Conservation (phyloP, 164 flowering plant genomes). For the Vitis labrusca region DNA sequence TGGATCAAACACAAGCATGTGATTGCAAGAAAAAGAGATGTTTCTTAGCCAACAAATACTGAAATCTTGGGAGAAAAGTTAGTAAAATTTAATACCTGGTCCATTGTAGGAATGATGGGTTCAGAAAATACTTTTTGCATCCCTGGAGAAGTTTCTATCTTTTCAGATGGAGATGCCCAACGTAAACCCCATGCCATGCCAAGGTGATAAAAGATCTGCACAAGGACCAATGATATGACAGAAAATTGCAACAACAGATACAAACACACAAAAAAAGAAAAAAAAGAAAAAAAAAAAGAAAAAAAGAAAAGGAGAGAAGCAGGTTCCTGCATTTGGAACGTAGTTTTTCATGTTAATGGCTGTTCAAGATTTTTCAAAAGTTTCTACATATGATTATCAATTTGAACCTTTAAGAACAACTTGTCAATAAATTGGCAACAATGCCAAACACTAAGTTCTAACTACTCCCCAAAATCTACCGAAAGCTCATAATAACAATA, state of each 20-base stretch:
- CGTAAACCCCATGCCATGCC: conserved; percentile 85
- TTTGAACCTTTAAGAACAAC: neutral
- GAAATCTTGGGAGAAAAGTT: neutral
- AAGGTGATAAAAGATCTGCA: conserved; percentile 86
- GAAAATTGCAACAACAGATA: neutral
- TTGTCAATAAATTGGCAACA: too few species aligned
- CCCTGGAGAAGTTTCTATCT: conserved; percentile 12
- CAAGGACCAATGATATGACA: conserved; percentile 2
- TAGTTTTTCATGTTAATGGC: too few species aligned
- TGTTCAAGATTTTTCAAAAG: too few species aligned
- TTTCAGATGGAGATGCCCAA: conserved; percentile 47
- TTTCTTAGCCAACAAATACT: neutral
- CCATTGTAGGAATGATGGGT: conserved; percentile 60
- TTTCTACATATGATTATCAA: neutral
- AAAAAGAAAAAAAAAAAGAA: neutral
- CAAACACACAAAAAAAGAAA: neutral
- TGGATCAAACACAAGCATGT: neutral
- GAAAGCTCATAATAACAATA: too few species aligned
- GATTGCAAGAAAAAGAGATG: neutral
- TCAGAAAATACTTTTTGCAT: conserved; percentile 41
- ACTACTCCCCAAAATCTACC: too few species aligned
- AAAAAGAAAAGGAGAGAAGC: neutral
- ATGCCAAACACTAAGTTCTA: too few species aligned
- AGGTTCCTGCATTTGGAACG: neutral
- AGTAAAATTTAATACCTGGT: conserved; percentile 49